Evolutionary conservation across 257 asterid species (phyloP), one percentile per base, ranked within the genome.

Genomic region (Jasminum sambac): DNA sequence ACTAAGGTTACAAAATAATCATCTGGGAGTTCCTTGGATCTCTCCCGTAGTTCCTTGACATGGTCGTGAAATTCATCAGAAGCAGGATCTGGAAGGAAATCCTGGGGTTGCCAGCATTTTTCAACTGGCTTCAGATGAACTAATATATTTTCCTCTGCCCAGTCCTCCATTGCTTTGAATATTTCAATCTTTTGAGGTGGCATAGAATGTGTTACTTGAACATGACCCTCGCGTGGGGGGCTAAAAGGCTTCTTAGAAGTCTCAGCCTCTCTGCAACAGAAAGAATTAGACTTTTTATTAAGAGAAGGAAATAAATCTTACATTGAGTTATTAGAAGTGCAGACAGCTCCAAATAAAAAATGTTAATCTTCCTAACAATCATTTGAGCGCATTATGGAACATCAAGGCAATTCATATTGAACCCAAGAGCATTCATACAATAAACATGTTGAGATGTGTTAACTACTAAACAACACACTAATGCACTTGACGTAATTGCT

Each of bases 81-180:
- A 14, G 88, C 76, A 24, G 97, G 94, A 82, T 90, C 94, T 3
- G 97, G 97, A 72, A 90, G 72, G 80, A 85, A 88, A 80, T 90
- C 96, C 77, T 90, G 96, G 37, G 96, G 93, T 59, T 90, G 97
- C 97, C 97, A 90, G 69, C 86, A 57, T 76, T 90, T 90, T n/a
- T 90, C 97, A 5, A 90, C 96, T 6, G 94, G 89, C 81, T 87
- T 90, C 64, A 90, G 87, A 79, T 85, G 97, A 74, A 82, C 43
- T 50, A 90, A 75, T 64, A 90, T 11, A 61, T 90, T 90, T 16
- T 86, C 21, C 64, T 88, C 87, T 4, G 96, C 94, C 96, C 96
- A 89, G 26, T 70, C 72, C 72, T 89, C 94, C 72, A 87, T 19
- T 30, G 86, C 63, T 81, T 87, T 87, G 80, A 89, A 89, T 46